Base-by-base conservation (phyloP, 2,329 filamentous ascomycete species). In the Alternaria infectoria region DNA sequence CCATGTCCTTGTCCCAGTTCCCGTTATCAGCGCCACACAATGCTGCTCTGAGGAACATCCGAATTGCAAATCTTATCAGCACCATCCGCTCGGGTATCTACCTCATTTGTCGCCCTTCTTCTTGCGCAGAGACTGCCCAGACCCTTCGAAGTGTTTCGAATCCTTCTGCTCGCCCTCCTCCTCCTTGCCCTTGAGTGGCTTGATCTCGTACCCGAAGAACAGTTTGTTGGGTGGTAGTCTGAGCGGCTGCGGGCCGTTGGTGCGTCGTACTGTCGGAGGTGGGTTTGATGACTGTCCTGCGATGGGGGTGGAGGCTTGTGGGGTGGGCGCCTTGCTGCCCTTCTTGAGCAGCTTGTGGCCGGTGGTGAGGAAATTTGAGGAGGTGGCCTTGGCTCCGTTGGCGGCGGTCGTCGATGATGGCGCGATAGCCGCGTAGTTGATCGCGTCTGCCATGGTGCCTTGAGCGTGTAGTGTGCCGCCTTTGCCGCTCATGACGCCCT, bases 371-470 rank as follows among this genome's bases (percentile, higher is more conserved):
- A 98, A 98, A 77, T 96, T 91, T 1, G 93, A 94, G 0, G 90
- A 87, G 3, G 86, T 85, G 5, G 88, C 87, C 69, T 85, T 86
- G 11, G 88, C 87, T 40, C 88, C 89, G 9, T 85, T 84, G 6
- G 87, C 88, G 13, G 88, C 89, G 13, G 89, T 86, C 3, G 86
- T 88, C 7, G 92, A 87, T 4, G 89, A 89, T 1, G 96, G 94
- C 0, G 93, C 93, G 69, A 99, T 97, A 30, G 93, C 88, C 56
- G 89, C 88, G 81, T 98, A 99, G 84, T 97, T 97, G 84, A 99
- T 98, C n/a, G 93, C 89, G 74, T 97, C 93, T 0, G 96, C 94
- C 96, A 99, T 99, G 64, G 90, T 94, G 11, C 96, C 96, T 73
- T 97, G 92, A 65, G 86, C 89, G 79, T 96, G 93, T 23, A 97